Conservation (phyloP, 768 basidiomycete genomes). For the Calocybe indica region DNA sequence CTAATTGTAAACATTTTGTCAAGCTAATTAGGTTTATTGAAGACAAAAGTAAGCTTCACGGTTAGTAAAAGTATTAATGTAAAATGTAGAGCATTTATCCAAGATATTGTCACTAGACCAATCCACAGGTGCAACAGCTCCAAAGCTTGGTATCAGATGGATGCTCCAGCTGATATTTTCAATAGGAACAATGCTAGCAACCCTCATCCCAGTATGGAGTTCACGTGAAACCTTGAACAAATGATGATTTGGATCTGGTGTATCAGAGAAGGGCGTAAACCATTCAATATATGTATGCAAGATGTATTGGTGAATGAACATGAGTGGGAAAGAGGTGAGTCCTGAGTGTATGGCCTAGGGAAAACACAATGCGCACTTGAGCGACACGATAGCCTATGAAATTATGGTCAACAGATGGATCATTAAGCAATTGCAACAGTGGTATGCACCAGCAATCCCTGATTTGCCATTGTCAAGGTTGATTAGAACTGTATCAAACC, state of each 20-base stretch:
- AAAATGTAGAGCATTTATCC: slow-evolving; percentile 9
- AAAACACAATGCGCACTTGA: slow-evolving; percentile 18
- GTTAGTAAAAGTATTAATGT: slow-evolving; percentile 11
- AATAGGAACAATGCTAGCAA: slow-evolving; percentile 21
- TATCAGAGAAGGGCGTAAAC: slow-evolving; percentile 14
- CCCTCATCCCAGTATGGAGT: slow-evolving; percentile 3
- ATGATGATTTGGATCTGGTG: too few relatives aligned
- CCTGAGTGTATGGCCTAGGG: slow-evolving; percentile 6
- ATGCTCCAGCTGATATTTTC: slow-evolving; percentile 19
- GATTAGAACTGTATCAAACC: slow-evolving; percentile 26
- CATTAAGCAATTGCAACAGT: too few relatives aligned
- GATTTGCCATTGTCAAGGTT: slow-evolving; percentile 2
- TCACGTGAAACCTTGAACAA: slow-evolving; percentile 3
- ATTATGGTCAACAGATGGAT: too few relatives aligned
- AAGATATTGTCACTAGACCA: slow-evolving; percentile 16
- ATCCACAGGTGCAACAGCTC: slow-evolving; percentile 8
- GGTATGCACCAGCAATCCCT: too few relatives aligned
- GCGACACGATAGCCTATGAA: slow-evolving; percentile 18
- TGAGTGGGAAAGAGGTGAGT: neutral
- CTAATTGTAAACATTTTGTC: too few relatives aligned
- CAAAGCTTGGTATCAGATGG: slow-evolving; percentile 21
- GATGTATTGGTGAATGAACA: slow-evolving; percentile 3
- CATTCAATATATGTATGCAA: slow-evolving; percentile 23
- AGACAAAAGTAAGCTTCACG: too few relatives aligned
- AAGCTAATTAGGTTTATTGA: too few relatives aligned